Evolutionary conservation across 148 eudicot genomes (phyloP).

Genomic region (Salicornia ramosissima): DNA sequence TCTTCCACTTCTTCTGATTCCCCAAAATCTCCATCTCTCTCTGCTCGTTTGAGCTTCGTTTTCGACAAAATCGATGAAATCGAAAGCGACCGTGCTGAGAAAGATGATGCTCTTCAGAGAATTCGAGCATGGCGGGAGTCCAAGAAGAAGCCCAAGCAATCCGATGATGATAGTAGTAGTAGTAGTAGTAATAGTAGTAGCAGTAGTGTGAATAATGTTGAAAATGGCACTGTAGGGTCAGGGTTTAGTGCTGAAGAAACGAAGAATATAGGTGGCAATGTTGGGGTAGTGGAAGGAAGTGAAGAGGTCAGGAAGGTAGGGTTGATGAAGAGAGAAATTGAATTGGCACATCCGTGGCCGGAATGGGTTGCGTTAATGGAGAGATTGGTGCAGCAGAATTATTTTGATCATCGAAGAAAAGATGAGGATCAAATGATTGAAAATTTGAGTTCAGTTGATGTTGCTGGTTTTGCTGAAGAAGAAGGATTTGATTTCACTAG

Average conservation of each 20-base stretch:
- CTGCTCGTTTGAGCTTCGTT: conserved; percentile 82
- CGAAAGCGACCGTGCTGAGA: conserved; percentile 61
- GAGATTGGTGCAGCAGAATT: conserved; percentile 82
- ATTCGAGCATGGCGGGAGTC: conserved; percentile 89
- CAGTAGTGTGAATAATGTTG: not conserved
- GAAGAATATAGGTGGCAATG: not conserved
- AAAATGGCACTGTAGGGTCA: conserved; percentile 11
- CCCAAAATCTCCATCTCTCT: conserved; percentile 55
- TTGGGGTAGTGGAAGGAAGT: too few relatives aligned
- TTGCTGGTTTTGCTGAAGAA: conserved; percentile 31
- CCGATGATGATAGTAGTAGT: not conserved
- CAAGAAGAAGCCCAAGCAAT: conserved; percentile 41
- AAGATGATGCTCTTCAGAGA: conserved; percentile 70
- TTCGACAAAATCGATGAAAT: conserved; percentile 92
- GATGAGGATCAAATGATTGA: conserved; percentile 73
- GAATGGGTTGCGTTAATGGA: conserved; percentile 92
- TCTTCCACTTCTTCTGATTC: conserved; percentile 19
- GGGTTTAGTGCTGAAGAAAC: conserved; percentile 15
- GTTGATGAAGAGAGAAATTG: conserved; percentile 32
- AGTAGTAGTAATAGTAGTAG: too few relatives aligned
- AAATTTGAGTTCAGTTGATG: conserved; percentile 42
- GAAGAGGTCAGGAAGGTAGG: conserved; percentile 12
- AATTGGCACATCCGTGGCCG: conserved; percentile 85
- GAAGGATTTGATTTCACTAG: conserved; percentile 57
- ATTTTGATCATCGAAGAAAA: conserved; percentile 66